Base-by-base conservation (phyloP, 805 yeast species). In the Tetrapisispora namnaoensis region DNA sequence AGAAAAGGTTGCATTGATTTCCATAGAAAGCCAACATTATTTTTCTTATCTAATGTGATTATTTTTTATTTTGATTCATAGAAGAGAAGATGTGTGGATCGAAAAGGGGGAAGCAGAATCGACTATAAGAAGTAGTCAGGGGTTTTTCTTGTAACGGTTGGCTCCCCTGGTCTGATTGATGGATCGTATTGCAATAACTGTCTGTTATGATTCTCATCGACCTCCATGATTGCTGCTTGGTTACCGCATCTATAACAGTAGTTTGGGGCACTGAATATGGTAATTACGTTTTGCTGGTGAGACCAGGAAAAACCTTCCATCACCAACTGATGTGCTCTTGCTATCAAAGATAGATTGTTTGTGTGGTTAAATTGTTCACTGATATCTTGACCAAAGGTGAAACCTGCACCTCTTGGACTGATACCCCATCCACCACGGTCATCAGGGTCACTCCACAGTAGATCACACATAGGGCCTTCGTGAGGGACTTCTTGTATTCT, bases 371-470 rank as follows among this genome's bases (percentile, higher is more conserved):
- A 90, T 63, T 88, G 95, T 65, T 86, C 95, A 56, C 90, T 79
- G 60, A 89, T 87, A 73, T 90, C 96, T 71, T 84, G 95, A 59
- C 97, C 97, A 78, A 90, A 90, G 62, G 96, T 87, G 82, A 86
- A 90, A 68, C 97, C 97, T 53, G 97, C 97, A 74, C 96, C 96
- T 79, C 97, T 81, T 68, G 96, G 96, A 63, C 93, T 83, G 56
- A 90, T 86, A 54, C 96, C 96, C 97, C 97, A 90, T 60, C 96
- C 96, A 58, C 95, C 96, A 65, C 96, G 77, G 68, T 90, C 96
- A 67, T 90, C 97, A 28, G 97, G 97, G 68, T 90, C 97, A 3
- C 95, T 86, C 97, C 97, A 90, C 56, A 90, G 73, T 60, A 90
- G 74, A 67, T 90, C 97, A 71, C 96, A 90, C 96, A 90, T 88